Evolutionary conservation across 768 basidiomycete genomes (phyloP), one percentile per base, ranked within the genome.

Genomic region (Auricularia heimuer): DNA sequence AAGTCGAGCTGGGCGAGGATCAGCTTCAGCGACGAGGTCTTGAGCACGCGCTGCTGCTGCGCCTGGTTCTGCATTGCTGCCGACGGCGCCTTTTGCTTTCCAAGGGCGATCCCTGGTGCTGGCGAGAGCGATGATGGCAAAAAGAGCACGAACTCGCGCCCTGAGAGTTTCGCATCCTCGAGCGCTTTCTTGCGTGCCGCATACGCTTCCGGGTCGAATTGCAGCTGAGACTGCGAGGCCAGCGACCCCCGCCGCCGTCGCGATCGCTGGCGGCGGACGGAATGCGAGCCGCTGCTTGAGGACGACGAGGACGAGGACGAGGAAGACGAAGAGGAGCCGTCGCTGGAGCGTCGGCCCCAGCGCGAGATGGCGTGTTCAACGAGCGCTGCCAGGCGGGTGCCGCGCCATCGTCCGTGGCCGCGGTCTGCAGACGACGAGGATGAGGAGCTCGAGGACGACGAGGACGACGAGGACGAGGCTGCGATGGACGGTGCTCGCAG

Each of bases 361-460:
- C 85, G 82, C 44, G 85, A 76, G 65, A 90, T 88, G 6, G 88
- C 88, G 61, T 81, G 79, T 68, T 91, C 89, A 10, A 90, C 80
- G 44, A 87, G 81, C 1, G 85, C 80, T 21, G 87, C 80, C 37
- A 86, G 77, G 24, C 80, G 72, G 2, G 75, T 74, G 6, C 75
- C 76, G 12, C 76, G 67, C 12, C 73, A 73, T 18, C 74, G 73
- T 14, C 75, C 74, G 78, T 77, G 10, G 12, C 79, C 79, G 4
- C 80, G 77, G 11, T 80, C 77, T 1, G 76, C 74, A 16, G 76
- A 73, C 4, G 75, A 75, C 1, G 76, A 74, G 29, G 75, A 69
- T 2, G 72, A 73, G 8, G 77, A 73, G 45, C 67, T 64, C 12
- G 71, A 66, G 18, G 68, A 62, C 7, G 51, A 71, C 58, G 68